Conservation (phyloP, 2,329 filamentous ascomycete species). For the Exophiala bonariae region DNA sequence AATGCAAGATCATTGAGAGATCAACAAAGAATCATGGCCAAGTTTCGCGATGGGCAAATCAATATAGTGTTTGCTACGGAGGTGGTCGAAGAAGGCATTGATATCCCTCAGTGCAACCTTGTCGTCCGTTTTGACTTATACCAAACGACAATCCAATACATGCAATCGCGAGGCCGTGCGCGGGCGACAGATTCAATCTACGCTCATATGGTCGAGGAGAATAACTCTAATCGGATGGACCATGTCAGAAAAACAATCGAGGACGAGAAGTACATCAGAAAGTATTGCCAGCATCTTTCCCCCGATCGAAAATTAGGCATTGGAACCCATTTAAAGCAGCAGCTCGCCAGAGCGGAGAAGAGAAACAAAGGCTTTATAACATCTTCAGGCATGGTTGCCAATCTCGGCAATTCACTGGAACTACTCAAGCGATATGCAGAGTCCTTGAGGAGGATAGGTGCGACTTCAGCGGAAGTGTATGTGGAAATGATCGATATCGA, state of each 20-base stretch:
- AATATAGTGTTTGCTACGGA: constrained; percentile 66
- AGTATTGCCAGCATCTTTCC: constrained; percentile 74
- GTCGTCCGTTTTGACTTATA: constrained; percentile 78
- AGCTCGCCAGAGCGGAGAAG: constrained; percentile 53
- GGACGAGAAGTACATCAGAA: constrained; percentile 58
- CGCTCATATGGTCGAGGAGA: constrained; percentile 76
- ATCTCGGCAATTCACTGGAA: constrained; percentile 24
- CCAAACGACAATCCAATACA: constrained; percentile 86
- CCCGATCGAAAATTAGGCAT: constrained; percentile 70
- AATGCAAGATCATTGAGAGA: constrained; percentile 67
- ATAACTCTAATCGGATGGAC: constrained; percentile 52
- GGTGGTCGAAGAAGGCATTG: constrained; percentile 66
- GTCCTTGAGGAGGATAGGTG: constrained; percentile 45
- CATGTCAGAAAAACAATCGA: constrained; percentile 61
- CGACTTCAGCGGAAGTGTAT: constrained; percentile 46
- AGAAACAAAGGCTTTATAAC: constrained; percentile 21
- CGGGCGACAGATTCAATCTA: constrained; percentile 76
- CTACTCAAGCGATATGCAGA: constrained; percentile 23
- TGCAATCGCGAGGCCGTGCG: constrained; percentile 88
- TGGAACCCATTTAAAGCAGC: constrained; percentile 53
- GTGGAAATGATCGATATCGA: constrained; percentile 42
- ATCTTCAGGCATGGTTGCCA: constrained; percentile 21
- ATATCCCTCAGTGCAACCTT: constrained; percentile 67
- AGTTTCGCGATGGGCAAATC: constrained; percentile 59
- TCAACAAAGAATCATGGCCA: constrained; percentile 71